A percentile compares a stretch with the other conserved stretches of the same genome.
These are phyloP conservation scores for Aureobasidium sp. DNA, from an alignment of 2,329 filamentous ascomycete species.

Conservation along the genomic window DNA sequence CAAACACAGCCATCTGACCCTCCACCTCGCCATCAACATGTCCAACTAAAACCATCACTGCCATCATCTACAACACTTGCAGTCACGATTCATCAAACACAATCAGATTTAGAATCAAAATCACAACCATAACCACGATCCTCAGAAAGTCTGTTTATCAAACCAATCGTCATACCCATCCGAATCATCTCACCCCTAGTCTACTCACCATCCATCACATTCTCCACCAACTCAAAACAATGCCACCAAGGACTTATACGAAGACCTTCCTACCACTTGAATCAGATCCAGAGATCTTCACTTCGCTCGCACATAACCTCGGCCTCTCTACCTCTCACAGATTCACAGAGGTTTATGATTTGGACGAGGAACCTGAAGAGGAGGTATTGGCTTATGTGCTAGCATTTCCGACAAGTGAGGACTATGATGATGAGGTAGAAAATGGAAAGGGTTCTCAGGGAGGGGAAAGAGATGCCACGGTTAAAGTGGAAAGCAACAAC, in stretches of 20 bases:
- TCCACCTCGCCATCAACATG: background rate
- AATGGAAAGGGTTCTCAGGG: too few relatives aligned
- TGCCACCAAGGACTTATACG: background rate
- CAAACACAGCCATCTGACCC: background rate
- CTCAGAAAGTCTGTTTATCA: too few relatives aligned
- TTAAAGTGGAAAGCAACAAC: background rate
- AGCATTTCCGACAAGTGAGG: background rate
- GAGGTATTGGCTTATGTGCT: background rate
- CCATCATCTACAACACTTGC: too few relatives aligned
- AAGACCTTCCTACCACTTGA: background rate
- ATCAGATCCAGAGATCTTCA: background rate
- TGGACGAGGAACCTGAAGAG: background rate
- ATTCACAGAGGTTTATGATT: background rate
- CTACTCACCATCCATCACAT: too few relatives aligned
- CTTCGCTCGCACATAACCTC: background rate
- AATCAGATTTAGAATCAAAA: too few relatives aligned
- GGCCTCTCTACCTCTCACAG: too few relatives aligned
- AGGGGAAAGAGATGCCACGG: too few relatives aligned
- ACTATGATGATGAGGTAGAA: background rate
- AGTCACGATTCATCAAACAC: background rate
- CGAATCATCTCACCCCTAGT: too few relatives aligned
- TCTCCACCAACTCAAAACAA: too few relatives aligned
- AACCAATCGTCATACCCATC: too few relatives aligned
- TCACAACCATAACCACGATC: too few relatives aligned
- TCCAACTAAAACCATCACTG: too few relatives aligned